phyloP scores from a whole-genome alignment of 192 early-diverging fungal genomes.

The Linnemannia elongata region DNA sequence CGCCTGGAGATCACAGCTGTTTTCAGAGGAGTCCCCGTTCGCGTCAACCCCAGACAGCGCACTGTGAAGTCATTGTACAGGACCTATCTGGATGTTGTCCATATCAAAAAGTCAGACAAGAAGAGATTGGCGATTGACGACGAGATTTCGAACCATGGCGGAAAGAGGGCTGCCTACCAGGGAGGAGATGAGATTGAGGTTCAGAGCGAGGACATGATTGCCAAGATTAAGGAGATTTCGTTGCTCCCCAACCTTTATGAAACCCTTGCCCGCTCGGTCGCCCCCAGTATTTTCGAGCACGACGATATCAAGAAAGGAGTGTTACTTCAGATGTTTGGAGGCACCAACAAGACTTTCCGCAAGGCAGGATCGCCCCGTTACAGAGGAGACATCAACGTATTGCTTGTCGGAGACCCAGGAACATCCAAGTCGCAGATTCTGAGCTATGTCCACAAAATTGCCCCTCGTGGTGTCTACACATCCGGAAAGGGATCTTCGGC shows the following conservation, averaged over 20 bases:
- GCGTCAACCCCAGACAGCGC: constrained; percentile 89
- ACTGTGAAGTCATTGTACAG: constrained; percentile 93
- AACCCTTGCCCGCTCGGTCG: constrained; percentile 85
- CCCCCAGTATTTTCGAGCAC: constrained; percentile 95
- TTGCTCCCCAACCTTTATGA: constrained; percentile 83
- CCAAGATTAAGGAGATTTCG: constrained; percentile 71
- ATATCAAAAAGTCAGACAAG: constrained; percentile 85
- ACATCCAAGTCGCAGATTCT: constrained; percentile 96
- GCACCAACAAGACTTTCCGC: constrained; percentile 85
- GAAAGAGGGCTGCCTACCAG: constrained; percentile 36
- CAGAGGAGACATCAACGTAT: constrained; percentile 94
- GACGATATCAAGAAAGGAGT: constrained; percentile 99
- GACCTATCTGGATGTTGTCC: constrained; percentile 96
- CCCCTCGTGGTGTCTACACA: constrained; percentile 96
- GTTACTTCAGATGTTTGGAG: constrained; percentile 96
- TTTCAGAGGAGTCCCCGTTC: constrained; percentile 93
- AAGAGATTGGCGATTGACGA: constrained; percentile 72
- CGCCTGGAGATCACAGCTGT: constrained; percentile 95
- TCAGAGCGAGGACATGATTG: constrained; percentile 52
- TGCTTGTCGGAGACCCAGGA: constrained; percentile 97
- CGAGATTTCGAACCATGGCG: constrained; percentile 42
- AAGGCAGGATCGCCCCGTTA: constrained; percentile 75
- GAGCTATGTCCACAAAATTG: constrained; percentile 91
- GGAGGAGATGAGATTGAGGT: constrained; percentile 55
- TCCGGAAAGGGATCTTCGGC: constrained; percentile 97